Percentiles rank a stretch among this genome's conserved stretches.
Conservation (phyloP, 495 filamentous ascomycete species). For the Lasiosphaeria hispida region DNA sequence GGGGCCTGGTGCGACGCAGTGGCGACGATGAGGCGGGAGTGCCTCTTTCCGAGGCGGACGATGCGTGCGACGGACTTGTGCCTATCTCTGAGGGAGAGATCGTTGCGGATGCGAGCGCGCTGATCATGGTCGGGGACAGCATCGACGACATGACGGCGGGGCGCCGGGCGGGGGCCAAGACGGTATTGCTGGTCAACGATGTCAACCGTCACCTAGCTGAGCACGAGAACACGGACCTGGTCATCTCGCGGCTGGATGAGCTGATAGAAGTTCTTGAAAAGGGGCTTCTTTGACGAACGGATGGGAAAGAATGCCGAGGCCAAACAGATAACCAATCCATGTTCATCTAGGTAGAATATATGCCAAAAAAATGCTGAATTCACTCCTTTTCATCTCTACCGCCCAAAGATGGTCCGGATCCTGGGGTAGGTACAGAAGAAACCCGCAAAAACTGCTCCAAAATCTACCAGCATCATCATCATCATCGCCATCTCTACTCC, state of each 20-base stretch:
- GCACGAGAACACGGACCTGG: slow-evolving; percentile 76
- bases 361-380: slow-evolving; percentile 3
- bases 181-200: slow-evolving; percentile 81
- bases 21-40: slow-evolving; percentile 35
- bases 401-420: not conserved
- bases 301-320: not conserved
- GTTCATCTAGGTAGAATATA: slow-evolving; percentile 16
- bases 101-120: slow-evolving; percentile 44
- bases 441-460: not conserved
- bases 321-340: not conserved
- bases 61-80: slow-evolving; percentile 16
- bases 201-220: slow-evolving; percentile 68
- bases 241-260: slow-evolving; percentile 65
- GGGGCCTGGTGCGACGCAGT: slow-evolving; percentile 61
- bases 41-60: slow-evolving; percentile 22
- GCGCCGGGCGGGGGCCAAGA: slow-evolving; percentile 78
- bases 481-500: too few species aligned
- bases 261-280: slow-evolving; percentile 66
- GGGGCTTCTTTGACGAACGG: slow-evolving; percentile 54
- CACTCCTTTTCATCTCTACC: not conserved
- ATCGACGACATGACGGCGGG: slow-evolving; percentile 95
- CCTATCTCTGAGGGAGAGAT: slow-evolving; percentile 24
- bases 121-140: slow-evolving; percentile 76
- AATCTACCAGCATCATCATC: too few species aligned
- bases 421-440: slow-evolving; percentile 7